Base-by-base conservation (phyloP, 139 green algal species). In the Bryopsis sp. region DNA sequence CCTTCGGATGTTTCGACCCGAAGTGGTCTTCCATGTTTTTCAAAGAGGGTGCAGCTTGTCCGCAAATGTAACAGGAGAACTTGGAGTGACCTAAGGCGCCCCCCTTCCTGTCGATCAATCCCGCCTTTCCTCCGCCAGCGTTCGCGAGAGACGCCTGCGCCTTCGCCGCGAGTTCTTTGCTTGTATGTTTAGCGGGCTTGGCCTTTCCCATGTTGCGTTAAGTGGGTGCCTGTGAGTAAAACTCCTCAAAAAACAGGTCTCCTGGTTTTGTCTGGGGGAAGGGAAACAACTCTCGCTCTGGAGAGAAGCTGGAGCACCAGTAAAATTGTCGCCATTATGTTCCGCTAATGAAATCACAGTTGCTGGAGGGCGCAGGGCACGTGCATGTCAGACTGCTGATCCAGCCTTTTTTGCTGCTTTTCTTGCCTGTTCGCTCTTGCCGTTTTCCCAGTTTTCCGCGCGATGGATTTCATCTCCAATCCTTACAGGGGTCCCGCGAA, bases 11-110 rank as follows among this genome's bases (percentile, higher is more conserved):
- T 81, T 89, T 91, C 1, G 83, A 76, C 11, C 92, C 84, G 43
- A 80, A 81, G 66, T 94, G 88, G n/a, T 72, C 76, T 75, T 87
- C 74, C 88, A 95, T 93, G 37, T 61, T 86, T 59, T 86, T 92
- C 19, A 92, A 33, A 70, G 78, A 72, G 0, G 88, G 88, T 0
- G 81, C 83, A 35, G 75, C 32, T 39, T 70, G 70, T 50, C 74
- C 83, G 74, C 81, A 87, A 66, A 85, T 78, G 35, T 76, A 74
- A 68, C 81, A 89, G 71, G 85, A 82, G 75, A 79, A 92, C 73
- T 91, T 92, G 28, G 88, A 79, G 57, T 96, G 89, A 0, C 89
- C 88, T 0, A 65, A 84, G 3, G 82, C 72, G 39, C 88, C 89
- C 11, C 86, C 88, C 36, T 83, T 58, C 2, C 88, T 76, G 70